phyloP scores from a whole-genome alignment of 2,329 filamentous ascomycete genomes.

The Neonectria sp. region DNA sequence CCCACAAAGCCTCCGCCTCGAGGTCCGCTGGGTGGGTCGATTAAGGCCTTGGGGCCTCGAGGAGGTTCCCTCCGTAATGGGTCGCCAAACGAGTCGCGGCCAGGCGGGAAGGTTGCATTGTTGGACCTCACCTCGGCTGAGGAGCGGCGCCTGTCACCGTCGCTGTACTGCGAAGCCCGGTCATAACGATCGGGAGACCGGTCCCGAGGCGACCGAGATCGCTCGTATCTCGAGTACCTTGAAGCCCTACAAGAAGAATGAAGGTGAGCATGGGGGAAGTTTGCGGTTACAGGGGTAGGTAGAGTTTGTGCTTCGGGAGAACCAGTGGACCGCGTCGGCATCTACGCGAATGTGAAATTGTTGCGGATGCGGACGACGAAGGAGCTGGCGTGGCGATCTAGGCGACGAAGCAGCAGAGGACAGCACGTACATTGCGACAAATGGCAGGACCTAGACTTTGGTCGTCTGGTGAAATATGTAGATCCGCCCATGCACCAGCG shows the following conservation, averaged over 20 bases:
- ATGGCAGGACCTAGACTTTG: slow-evolving; percentile 33
- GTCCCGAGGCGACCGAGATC: slow-evolving; percentile 77
- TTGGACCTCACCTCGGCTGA: slow-evolving; percentile 71
- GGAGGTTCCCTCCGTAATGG: slow-evolving; percentile 78
- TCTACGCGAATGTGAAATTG: background rate
- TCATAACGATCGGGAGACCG: slow-evolving; percentile 79
- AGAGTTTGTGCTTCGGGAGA: background rate
- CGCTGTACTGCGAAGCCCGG: slow-evolving; percentile 67
- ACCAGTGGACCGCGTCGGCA: slow-evolving; percentile 2
- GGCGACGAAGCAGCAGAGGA: slow-evolving; percentile 9
- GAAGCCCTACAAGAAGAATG: slow-evolving; percentile 66
- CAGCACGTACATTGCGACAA: slow-evolving; percentile 43
- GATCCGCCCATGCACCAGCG: slow-evolving; percentile 39
- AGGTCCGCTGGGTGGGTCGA: slow-evolving; percentile 78
- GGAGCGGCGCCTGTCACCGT: slow-evolving; percentile 80
- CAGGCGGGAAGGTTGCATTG: slow-evolving; percentile 72
- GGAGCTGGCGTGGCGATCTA: slow-evolving; percentile 7
- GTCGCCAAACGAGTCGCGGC: slow-evolving; percentile 72
- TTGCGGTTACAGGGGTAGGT: background rate
- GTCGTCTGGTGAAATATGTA: slow-evolving; percentile 26
- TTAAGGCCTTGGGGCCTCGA: slow-evolving; percentile 84
- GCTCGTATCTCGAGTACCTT: slow-evolving; percentile 72
- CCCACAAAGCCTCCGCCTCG: slow-evolving; percentile 77
- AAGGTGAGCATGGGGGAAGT: slow-evolving; percentile 28
- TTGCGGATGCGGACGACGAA: background rate